Percentiles rank a stretch among this genome's conserved stretches.
Evolutionary conservation across 768 basidiomycete genomes (phyloP).

Genomic region (Leucocoprinus sp.): DNA sequence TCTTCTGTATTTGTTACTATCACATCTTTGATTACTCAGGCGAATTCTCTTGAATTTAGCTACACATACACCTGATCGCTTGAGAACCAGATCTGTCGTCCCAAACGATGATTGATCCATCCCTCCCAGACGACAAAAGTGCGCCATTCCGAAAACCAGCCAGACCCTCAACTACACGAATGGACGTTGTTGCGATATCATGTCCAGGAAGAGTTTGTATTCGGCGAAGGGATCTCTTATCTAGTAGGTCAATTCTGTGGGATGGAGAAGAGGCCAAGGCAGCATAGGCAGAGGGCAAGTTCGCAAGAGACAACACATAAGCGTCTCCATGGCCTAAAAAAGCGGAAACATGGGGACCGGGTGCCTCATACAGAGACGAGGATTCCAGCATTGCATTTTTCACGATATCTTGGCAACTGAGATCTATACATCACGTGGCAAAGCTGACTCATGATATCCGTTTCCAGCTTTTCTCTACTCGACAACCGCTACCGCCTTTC

Average conservation of each 20-base stretch:
- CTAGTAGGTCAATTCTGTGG: slow-evolving; percentile 62
- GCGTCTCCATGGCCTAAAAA: slow-evolving; percentile 18
- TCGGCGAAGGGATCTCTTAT: slow-evolving; percentile 43
- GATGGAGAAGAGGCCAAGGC: slow-evolving; percentile 55
- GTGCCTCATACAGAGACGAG: slow-evolving; percentile 1
- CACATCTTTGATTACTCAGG: slow-evolving; percentile 32
- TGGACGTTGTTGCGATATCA: slow-evolving; percentile 43
- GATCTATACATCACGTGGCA: slow-evolving; percentile 2
- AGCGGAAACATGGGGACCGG: background rate
- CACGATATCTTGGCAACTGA: background rate
- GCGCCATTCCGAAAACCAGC: slow-evolving; percentile 36
- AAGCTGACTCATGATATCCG: background rate
- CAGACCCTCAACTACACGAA: slow-evolving; percentile 36
- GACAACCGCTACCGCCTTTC: background rate
- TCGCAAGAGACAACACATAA: slow-evolving; percentile 56
- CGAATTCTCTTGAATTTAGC: slow-evolving; percentile 10
- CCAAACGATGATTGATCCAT: slow-evolving; percentile 69
- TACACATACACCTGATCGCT: slow-evolving; percentile 51
- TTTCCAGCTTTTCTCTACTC: background rate
- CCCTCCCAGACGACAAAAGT: slow-evolving; percentile 61
- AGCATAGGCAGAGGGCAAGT: slow-evolving; percentile 37
- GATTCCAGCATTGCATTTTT: slow-evolving; percentile 4
- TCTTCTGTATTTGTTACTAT: slow-evolving; percentile 41
- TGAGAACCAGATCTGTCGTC: slow-evolving; percentile 52
- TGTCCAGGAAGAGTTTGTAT: slow-evolving; percentile 50